Conservation (phyloP, 257 asterid genomes). For the Solanum pimpinellifolium region DNA sequence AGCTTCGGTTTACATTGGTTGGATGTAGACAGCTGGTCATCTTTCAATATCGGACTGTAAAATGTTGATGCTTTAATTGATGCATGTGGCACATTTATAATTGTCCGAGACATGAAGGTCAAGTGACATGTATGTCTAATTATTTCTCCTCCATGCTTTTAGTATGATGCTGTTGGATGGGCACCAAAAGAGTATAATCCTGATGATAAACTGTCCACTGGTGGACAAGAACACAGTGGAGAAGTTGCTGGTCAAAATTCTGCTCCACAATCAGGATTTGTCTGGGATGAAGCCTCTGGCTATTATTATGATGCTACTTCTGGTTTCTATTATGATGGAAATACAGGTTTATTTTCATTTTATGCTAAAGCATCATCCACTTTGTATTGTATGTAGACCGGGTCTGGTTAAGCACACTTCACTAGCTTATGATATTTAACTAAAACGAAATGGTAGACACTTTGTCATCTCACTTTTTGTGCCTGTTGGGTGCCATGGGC, state of each 20-base stretch:
- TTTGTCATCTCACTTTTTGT: neutral
- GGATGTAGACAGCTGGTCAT: neutral
- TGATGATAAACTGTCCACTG: slow-evolving; percentile 54
- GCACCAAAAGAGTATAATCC: slow-evolving; percentile 95
- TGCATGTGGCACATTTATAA: neutral
- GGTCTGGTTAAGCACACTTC: neutral
- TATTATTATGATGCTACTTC: slow-evolving; percentile 94
- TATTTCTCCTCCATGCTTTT: slow-evolving; percentile 8
- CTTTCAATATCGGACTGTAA: neutral
- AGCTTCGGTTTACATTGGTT: neutral
- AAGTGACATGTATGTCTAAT: neutral
- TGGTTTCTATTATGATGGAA: slow-evolving; percentile 96
- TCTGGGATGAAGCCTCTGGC: slow-evolving; percentile 99
- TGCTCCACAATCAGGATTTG: slow-evolving; percentile 86
- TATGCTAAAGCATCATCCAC: neutral
- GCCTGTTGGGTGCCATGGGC: neutral
- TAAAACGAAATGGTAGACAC: neutral
- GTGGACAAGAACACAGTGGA: slow-evolving; percentile 47
- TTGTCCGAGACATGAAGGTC: neutral
- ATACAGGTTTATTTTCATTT: slow-evolving; percentile 46
- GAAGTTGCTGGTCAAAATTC: slow-evolving; percentile 40
- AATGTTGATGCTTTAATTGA: neutral
- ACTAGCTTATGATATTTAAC: neutral
- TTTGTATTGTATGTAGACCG: neutral
- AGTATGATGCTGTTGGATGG: slow-evolving; percentile 99